Base-by-base conservation (phyloP, 495 filamentous ascomycete species). In the Xylaria castorea region DNA sequence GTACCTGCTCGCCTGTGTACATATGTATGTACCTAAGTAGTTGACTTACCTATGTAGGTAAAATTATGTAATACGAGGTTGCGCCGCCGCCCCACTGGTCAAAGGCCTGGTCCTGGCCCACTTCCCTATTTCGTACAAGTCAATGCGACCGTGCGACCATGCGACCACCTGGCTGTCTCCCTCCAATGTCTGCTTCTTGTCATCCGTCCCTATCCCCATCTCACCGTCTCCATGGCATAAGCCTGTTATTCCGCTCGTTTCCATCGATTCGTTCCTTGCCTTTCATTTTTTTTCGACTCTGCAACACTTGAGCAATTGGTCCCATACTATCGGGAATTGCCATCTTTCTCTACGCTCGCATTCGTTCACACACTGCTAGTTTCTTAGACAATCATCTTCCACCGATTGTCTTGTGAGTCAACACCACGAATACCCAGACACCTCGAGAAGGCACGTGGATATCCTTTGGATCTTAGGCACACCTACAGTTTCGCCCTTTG, bases 211-310 rank as follows among this genome's bases (percentile, higher is more conserved):
- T 30, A 42, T 55, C 51, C 67, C 40, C 38, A 61, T 32, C 55
- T 20, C 53, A 46, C 25, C 30, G 22, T 46, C 40, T 50, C 51
- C 14, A 61, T 2, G 67, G 67, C 68, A 62, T 63, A 70, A 63
- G 55, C 68, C 68, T 70, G 68, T 63, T 70, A 38, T 70, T 65
- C 50, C 70, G 63, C 70, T 72, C 70, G 70, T 72, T 72, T 72
- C 63, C 70, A 61, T 67, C 63, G 25, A 63, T 34, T 46, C 44
- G 48, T 67, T 67, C 57, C 44, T 51, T 70, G 40, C 30, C 50
- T 61, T 66, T 46, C 40, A 11, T 71, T 71, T 46, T 18, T 62
- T 14, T 32, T n/a, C n/a, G 11, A 16, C 22, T 57, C 18, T 55
- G 40, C 50, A 14, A 44, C 55, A 1, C 14, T 25, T 42, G 50